Percentiles rank a stretch among this genome's conserved stretches.
Conservation (phyloP, 768 basidiomycete genomes). For the Artomyces pyxidatus region DNA sequence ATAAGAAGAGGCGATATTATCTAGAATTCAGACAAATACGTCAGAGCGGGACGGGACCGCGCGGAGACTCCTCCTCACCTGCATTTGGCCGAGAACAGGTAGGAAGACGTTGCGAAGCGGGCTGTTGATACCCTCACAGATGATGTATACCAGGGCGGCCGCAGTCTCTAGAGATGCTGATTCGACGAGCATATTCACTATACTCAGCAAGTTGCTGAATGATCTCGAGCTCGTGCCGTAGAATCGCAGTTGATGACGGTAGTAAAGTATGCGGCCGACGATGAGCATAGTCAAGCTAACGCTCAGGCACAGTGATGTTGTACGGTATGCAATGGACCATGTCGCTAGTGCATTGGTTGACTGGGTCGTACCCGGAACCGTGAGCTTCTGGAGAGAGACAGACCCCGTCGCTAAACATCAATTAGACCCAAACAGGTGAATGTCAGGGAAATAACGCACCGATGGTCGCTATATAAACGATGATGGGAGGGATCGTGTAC, state of each 20-base stretch:
- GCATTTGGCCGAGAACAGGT: constrained; percentile 13
- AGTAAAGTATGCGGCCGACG: constrained; percentile 3
- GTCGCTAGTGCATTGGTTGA: constrained; percentile 2
- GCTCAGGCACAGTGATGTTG: constrained; percentile 13
- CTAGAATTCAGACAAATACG: background rate
- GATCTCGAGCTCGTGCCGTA: background rate
- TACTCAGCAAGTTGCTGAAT: background rate
- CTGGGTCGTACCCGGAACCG: constrained; percentile 8
- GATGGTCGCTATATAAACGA: background rate
- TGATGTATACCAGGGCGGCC: constrained; percentile 10
- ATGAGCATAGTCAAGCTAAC: constrained; percentile 11
- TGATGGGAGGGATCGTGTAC: background rate
- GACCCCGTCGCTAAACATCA: constrained; percentile 10
- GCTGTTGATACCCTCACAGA: constrained; percentile 12
- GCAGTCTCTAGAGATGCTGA: constrained; percentile 12
- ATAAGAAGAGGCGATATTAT: constrained; percentile 14
- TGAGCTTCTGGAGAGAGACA: constrained; percentile 12
- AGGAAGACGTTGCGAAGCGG: constrained; percentile 12
- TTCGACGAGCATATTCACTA: constrained; percentile 7
- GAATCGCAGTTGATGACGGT: background rate
- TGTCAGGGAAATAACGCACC: background rate
- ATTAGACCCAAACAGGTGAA: background rate
- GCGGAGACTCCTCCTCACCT: constrained; percentile 1
- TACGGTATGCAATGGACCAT: constrained; percentile 16
- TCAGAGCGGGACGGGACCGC: background rate